Conservation (phyloP, 2,329 filamentous ascomycete species). For the Chaetomium olivaceum region DNA sequence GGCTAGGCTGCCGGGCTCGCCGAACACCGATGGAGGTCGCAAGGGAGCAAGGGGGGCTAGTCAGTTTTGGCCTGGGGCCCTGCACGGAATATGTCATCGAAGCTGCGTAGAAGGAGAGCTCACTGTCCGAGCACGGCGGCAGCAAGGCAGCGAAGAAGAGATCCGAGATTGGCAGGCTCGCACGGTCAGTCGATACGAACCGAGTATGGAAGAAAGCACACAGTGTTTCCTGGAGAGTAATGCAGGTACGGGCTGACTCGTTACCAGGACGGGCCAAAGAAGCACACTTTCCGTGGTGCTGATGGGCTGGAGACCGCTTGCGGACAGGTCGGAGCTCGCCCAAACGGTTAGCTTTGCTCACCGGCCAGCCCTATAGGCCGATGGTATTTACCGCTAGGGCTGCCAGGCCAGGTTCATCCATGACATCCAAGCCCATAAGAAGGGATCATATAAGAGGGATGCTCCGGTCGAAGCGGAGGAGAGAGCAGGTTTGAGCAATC, state of each 20-base stretch:
- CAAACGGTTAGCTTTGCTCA: background rate
- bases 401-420: background rate
- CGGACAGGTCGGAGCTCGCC: background rate
- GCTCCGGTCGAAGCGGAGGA: background rate
- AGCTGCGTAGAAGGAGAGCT: slow-evolving; percentile 37
- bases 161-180: slow-evolving; percentile 13
- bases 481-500: slow-evolving; percentile 23
- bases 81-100: slow-evolving; percentile 48
- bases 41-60: slow-evolving; percentile 14
- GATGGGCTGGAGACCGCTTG: background rate
- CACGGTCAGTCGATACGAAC: background rate
- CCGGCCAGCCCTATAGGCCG: slow-evolving; percentile 17
- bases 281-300: background rate
- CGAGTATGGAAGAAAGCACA: background rate
- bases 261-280: background rate
- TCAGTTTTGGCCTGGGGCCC: slow-evolving; percentile 25
- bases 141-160: background rate
- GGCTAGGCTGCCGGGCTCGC: slow-evolving; percentile 32
- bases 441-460: slow-evolving; percentile 15
- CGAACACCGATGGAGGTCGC: slow-evolving; percentile 27
- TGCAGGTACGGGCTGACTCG: slow-evolving; percentile 16
- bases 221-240: background rate
- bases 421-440: background rate
- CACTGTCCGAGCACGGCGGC: slow-evolving; percentile 30
- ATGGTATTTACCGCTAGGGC: background rate